Evolutionary conservation across 108 stramenopile genomes (phyloP).

Genomic region (Cyclotella cryptica): DNA sequence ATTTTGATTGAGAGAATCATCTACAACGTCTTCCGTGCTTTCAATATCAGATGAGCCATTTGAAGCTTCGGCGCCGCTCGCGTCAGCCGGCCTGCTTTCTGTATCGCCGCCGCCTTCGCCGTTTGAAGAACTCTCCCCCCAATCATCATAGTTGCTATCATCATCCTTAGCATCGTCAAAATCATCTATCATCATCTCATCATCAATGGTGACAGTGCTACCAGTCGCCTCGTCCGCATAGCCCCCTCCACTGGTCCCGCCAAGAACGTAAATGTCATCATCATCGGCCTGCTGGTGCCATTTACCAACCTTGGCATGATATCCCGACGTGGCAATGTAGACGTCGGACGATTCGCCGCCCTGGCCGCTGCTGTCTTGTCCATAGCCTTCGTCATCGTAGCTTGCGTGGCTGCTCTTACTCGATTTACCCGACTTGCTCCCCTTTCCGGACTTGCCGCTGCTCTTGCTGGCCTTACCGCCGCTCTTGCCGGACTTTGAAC

Average conservation of each 20-base stretch:
- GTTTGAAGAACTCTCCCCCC: too few species aligned
- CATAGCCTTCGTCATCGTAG: too few species aligned
- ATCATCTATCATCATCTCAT: neutral
- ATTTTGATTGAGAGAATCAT: constrained; percentile 18
- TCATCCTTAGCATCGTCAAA: neutral
- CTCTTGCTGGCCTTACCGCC: neutral
- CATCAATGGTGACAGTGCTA: neutral
- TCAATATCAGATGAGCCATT: neutral
- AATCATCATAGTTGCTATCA: neutral
- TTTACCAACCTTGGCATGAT: neutral
- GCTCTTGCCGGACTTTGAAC: constrained; percentile 1
- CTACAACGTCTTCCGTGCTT: neutral
- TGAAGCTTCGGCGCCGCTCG: neutral
- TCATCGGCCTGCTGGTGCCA: neutral
- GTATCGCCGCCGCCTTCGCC: neutral
- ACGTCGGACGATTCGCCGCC: neutral
- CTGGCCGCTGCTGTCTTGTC: neutral
- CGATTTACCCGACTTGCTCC: neutral
- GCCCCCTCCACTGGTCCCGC: neutral
- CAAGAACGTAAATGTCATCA: neutral
- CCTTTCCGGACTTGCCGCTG: neutral
- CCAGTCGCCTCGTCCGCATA: neutral
- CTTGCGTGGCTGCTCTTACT: neutral
- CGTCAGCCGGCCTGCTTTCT: neutral
- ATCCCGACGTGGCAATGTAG: too few species aligned